These are phyloP conservation scores for Fraxinus cuspidata DNA, from an alignment of 257 asterid genomes.

Conservation along the genomic window DNA sequence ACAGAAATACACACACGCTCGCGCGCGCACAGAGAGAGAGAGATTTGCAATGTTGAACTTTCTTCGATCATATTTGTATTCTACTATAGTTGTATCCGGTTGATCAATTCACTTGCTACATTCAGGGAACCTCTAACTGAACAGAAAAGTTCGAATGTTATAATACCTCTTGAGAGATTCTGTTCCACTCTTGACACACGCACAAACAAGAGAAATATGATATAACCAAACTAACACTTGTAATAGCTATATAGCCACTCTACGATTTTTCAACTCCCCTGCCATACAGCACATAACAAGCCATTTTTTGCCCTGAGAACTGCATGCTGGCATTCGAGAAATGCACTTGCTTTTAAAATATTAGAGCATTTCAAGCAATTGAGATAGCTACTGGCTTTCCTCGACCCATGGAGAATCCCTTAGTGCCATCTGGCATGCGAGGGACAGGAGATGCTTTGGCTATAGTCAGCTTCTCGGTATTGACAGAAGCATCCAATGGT, in stretches of 20 bases:
- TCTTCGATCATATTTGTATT: background rate
- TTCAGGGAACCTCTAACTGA: background rate
- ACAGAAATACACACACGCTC: no score
- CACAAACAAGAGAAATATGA: background rate
- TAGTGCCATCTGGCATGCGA: slow-evolving; percentile 95
- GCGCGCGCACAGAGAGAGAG: background rate
- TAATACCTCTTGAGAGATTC: background rate
- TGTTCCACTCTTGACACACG: background rate
- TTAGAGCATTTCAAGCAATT: slow-evolving; percentile 32
- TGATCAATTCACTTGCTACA: background rate
- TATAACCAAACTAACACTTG: slow-evolving; percentile 3
- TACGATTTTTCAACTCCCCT: background rate
- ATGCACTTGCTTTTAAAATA: background rate
- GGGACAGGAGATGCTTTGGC: slow-evolving; percentile 64
- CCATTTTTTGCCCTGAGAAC: slow-evolving; percentile 18
- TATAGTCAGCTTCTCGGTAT: slow-evolving; percentile 41
- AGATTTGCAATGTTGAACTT: background rate
- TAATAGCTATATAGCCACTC: slow-evolving; percentile 1
- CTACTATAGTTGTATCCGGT: background rate
- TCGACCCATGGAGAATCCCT: slow-evolving; percentile 91
- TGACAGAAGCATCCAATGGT: slow-evolving; percentile 29
- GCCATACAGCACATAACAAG: background rate
- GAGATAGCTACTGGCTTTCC: slow-evolving; percentile 67
- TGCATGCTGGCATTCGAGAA: slow-evolving; percentile 23
- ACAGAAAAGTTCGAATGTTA: background rate